Conservation (phyloP, 208 protist genomes). For the Cochliopodium minus region DNA sequence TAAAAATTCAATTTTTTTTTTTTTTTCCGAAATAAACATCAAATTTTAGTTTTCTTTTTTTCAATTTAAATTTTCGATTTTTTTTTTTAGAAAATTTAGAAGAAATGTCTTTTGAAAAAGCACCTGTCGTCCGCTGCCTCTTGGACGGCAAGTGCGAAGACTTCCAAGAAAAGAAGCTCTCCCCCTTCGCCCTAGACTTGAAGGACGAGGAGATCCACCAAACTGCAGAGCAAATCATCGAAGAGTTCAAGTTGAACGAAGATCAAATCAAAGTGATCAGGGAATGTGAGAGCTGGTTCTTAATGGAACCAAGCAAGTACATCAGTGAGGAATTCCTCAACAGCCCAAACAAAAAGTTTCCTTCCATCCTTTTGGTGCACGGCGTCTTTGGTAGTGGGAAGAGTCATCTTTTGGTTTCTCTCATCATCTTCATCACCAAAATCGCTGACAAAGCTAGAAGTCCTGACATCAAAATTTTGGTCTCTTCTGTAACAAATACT, state of each 20-base stretch:
- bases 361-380: slow-evolving; percentile 9
- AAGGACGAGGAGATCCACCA: not conserved
- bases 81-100: too few relatives aligned
- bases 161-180: not conserved
- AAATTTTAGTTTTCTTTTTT: too few relatives aligned
- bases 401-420: slow-evolving; percentile 6
- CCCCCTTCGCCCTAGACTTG: not conserved
- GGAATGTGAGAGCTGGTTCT: not conserved
- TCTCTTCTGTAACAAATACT: slow-evolving; percentile 13
- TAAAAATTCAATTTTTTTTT: not conserved
- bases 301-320: not conserved
- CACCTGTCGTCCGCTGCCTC: not conserved
- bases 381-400: slow-evolving; percentile 22
- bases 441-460: not conserved
- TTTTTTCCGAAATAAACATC: not conserved
- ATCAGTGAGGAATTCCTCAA: not conserved
- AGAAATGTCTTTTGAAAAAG: not conserved
- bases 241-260: not conserved
- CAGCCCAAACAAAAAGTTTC: too few relatives aligned
- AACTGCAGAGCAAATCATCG: not conserved
- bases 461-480: slow-evolving; percentile 7
- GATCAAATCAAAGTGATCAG: not conserved
- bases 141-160: not conserved
- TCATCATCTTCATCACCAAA: slow-evolving; percentile 14
- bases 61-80: too few relatives aligned